A percentile compares a stretch with the other conserved stretches of the same genome.
Conservation (phyloP, 495 filamentous ascomycete genomes). For the Penicillium manginii region DNA sequence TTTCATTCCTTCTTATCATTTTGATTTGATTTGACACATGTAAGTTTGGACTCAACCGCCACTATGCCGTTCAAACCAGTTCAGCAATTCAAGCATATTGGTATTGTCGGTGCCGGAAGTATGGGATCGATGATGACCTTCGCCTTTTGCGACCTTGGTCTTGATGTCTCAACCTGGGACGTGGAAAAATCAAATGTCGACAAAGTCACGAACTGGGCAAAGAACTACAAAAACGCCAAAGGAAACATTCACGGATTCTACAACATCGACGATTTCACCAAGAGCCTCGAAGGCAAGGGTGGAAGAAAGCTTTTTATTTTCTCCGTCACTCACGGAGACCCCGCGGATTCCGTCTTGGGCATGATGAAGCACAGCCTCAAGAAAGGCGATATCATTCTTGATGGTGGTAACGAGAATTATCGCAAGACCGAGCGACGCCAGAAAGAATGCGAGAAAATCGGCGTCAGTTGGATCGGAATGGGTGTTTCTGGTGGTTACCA, state of each 20-base stretch:
- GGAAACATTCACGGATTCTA: conserved; percentile 42
- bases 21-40: not conserved
- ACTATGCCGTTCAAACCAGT: conserved; percentile 29
- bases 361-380: conserved; percentile 59
- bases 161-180: conserved; percentile 66
- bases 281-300: conserved; percentile 39
- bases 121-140: conserved; percentile 72
- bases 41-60: not conserved
- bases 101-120: conserved; percentile 65
- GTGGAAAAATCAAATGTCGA: conserved; percentile 54
- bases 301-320: conserved; percentile 62
- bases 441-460: conserved; percentile 54
- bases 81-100: conserved; percentile 52
- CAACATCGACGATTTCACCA: conserved; percentile 44
- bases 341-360: conserved; percentile 66
- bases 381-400: conserved; percentile 70
- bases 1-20: not conserved
- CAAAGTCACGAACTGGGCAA: conserved; percentile 28
- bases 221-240: conserved; percentile 25
- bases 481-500: conserved; percentile 75
- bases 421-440: conserved; percentile 68
- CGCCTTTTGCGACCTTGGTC: conserved; percentile 63
- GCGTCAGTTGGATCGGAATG: conserved; percentile 67
- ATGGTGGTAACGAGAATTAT: conserved; percentile 74
- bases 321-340: conserved; percentile 69